Conservation (phyloP, 2,329 filamentous ascomycete species). For the Aphanocladium album region DNA sequence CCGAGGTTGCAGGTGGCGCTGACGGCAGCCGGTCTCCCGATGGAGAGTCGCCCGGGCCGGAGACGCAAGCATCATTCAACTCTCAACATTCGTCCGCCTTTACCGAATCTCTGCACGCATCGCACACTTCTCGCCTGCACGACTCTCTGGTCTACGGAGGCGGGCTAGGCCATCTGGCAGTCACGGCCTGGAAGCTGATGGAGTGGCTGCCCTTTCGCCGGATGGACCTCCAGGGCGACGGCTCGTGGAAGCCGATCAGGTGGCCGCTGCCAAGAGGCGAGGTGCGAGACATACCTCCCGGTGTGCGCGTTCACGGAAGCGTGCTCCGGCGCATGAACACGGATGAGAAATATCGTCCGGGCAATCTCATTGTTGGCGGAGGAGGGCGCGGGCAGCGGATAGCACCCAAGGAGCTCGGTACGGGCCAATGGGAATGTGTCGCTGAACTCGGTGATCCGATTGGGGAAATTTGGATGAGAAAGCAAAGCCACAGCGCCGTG, state of each 20-base stretch:
- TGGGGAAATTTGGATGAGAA: constrained; percentile 61
- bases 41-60: not conserved
- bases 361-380: constrained; percentile 74
- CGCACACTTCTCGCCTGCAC: constrained; percentile 55
- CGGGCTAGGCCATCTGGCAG: constrained; percentile 50
- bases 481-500: constrained; percentile 6
- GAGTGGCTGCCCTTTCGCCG: constrained; percentile 76
- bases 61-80: not conserved
- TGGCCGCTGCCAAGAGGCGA: constrained; percentile 78
- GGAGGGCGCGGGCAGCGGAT: constrained; percentile 63
- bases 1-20: not conserved
- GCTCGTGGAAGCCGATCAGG: constrained; percentile 72
- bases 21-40: not conserved
- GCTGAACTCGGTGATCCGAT: constrained; percentile 61
- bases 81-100: constrained; percentile 42
- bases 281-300: constrained; percentile 66
- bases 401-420: constrained; percentile 59
- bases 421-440: constrained; percentile 66
- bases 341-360: constrained; percentile 63
- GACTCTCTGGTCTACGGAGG: constrained; percentile 64
- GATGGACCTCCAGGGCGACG: constrained; percentile 70
- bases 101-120: constrained; percentile 26
- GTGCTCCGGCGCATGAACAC: constrained; percentile 66
- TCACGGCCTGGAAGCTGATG: constrained; percentile 70
- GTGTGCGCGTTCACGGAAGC: constrained; percentile 67